phyloP scores from a whole-genome alignment of 192 early-diverging fungal species.

The Ambispora gerdemannii region DNA sequence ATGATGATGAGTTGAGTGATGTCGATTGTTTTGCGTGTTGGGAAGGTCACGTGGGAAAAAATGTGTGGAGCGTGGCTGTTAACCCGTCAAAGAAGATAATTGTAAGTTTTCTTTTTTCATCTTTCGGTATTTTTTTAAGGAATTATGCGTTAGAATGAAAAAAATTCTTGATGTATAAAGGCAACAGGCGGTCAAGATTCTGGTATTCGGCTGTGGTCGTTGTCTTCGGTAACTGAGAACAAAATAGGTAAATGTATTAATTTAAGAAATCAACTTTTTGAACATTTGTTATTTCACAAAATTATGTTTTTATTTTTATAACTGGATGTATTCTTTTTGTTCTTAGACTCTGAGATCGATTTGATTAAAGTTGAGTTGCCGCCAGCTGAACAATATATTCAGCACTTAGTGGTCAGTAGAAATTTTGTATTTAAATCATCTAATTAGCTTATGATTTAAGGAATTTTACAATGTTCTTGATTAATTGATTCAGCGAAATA shows the following conservation, averaged over 20 bases:
- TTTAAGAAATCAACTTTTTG: not conserved
- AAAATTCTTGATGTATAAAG: constrained; percentile 3
- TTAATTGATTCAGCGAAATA: too few relatives aligned
- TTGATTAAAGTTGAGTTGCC: constrained; percentile 30
- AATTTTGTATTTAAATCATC: too few relatives aligned
- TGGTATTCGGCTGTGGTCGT: constrained; percentile 71
- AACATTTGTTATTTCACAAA: not conserved
- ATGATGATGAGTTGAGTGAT: constrained; percentile 35
- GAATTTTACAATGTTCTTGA: too few relatives aligned
- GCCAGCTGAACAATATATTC: constrained; percentile 23
- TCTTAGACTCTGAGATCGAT: constrained; percentile 34
- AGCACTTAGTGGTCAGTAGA: constrained; percentile 22
- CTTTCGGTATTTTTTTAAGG: not conserved
- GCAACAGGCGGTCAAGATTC: constrained; percentile 81
- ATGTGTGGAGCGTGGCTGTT: constrained; percentile 77
- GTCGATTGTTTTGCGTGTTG: constrained; percentile 63
- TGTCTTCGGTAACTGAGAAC: constrained; percentile 49
- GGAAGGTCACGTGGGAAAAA: constrained; percentile 78
- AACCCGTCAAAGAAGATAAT: constrained; percentile 47
- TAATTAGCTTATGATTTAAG: not conserved
- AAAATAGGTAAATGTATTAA: constrained; percentile 43
- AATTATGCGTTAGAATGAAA: not conserved
- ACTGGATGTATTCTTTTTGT: not conserved
- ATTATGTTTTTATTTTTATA: not conserved
- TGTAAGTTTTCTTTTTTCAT: too few relatives aligned